Evolutionary conservation across 1,139 yeast species (phyloP).

Genomic region (Taphrina communis): DNA sequence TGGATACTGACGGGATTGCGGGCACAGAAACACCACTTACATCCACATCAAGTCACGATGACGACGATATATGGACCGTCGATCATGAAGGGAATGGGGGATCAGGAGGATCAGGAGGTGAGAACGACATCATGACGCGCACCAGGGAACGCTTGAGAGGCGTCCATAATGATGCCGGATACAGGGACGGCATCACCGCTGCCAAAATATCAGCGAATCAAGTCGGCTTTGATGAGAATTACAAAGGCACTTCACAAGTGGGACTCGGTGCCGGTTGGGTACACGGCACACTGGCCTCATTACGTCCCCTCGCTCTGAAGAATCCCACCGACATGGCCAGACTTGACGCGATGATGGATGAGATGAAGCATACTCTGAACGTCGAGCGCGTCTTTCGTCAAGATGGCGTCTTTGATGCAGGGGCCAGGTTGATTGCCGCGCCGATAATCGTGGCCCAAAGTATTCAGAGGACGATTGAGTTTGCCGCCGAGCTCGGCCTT

Average conservation of each 20-base stretch:
- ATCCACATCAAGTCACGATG: conserved; percentile 9
- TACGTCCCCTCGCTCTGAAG: not conserved
- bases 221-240: conserved; percentile 38
- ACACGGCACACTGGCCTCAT: conserved; percentile 1
- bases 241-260: not conserved
- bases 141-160: conserved; percentile 11
- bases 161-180: conserved; percentile 21
- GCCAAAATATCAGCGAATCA: conserved; percentile 27
- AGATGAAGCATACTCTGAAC: not conserved
- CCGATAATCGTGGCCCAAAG: conserved; percentile 4
- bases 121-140: not conserved
- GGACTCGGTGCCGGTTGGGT: conserved; percentile 35
- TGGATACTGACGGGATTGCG: not conserved
- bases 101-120: not conserved
- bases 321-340: not conserved
- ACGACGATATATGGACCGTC: not conserved
- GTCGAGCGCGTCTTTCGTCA: conserved; percentile 20
- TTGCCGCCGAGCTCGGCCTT: conserved; percentile 16
- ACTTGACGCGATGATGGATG: not conserved
- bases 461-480: not conserved
- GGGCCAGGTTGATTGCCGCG: conserved; percentile 2
- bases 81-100: not conserved
- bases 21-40: conserved; percentile 17
- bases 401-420: conserved; percentile 2
- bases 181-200: conserved; percentile 32